Base-by-base conservation (phyloP, 2,329 filamentous ascomycete genomes). In the Coniochaeta sp. region DNA sequence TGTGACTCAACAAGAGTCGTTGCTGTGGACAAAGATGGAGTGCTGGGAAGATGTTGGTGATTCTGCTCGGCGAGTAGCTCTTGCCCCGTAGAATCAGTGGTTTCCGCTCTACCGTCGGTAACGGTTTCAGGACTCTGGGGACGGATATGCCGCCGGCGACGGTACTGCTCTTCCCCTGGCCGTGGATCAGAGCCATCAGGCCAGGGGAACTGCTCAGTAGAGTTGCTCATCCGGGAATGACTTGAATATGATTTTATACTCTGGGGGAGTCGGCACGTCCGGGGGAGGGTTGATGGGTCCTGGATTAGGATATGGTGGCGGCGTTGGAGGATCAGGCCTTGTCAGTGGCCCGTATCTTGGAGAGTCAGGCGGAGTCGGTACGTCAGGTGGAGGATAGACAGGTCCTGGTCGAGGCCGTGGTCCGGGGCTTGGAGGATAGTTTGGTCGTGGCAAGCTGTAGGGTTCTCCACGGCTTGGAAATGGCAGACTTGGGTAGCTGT, bases 391-490 rank as follows among this genome's bases (percentile, higher is more conserved):
- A 31, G 56, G 56, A 19, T 58, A 31, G 38, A 58, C 24, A 22
- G 56, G 56, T 3, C 38, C 56, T 33, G 56, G 56, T 9, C 56
- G 56, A 19, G 56, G 56, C 17, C 56, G 56, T n/a, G 56, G 56
- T 11, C 34, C 38, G 5, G 56, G 56, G 26, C 56, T 58, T 22
- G 56, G 56, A 19, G 56, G 56, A 16, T 26, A 22, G 56, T 58
- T 44, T 36, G 56, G 34, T 19, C 56, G 56, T 31, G 38, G 36
- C 34, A 57, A 28, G 26, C 28, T 57, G n/a, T 38, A 26, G 4
- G n/a, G 28, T 14, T 24, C 31, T 19, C 17, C 16, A 17, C 34
- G 3, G 8, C 31, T 22, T 57, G 54, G 33, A n/a, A 17, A 14
- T 3, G 47, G 12, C 31, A n/a, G 6, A 3, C 12, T 36, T 38